Conservation (phyloP, 441 rosid species). For the Macaranga tanarius region DNA sequence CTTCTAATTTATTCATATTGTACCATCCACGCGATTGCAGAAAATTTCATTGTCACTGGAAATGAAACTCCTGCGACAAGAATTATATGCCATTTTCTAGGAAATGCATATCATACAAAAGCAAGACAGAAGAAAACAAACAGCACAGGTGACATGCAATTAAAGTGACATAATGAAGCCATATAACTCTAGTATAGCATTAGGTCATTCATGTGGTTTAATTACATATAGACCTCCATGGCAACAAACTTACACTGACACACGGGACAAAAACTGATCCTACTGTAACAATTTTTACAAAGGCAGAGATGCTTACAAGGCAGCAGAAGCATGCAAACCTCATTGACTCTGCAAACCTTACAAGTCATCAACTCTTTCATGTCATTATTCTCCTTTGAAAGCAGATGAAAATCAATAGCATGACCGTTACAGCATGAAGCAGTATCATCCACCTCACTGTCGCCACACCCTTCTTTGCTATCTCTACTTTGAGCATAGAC, state of each 20-base stretch:
- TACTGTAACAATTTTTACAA: slow-evolving; percentile 88
- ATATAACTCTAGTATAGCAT: slow-evolving; percentile 24
- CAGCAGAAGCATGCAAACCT: slow-evolving; percentile 75
- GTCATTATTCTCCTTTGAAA: slow-evolving; percentile 42
- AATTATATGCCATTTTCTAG: background rate
- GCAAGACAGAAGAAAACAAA: background rate
- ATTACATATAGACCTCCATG: slow-evolving; percentile 78
- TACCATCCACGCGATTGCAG: background rate
- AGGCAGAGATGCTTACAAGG: slow-evolving; percentile 96
- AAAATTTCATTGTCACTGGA: background rate
- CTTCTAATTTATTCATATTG: background rate
- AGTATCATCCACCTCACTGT: slow-evolving; percentile 86
- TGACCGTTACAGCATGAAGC: slow-evolving; percentile 83
- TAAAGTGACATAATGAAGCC: slow-evolving; percentile 18
- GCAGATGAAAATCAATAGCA: slow-evolving; percentile 54
- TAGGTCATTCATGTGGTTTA: slow-evolving; percentile 22
- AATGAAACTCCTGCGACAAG: background rate
- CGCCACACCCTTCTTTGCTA: slow-evolving; percentile 90
- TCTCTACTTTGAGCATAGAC: slow-evolving; percentile 66
- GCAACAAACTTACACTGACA: slow-evolving; percentile 73
- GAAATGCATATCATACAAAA: background rate
- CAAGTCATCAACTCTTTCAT: slow-evolving; percentile 58
- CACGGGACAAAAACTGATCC: slow-evolving; percentile 78
- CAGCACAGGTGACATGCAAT: background rate
- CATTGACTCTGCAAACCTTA: slow-evolving; percentile 66